phyloP scores from a whole-genome alignment of 2,329 filamentous ascomycete genomes.

The Xylariaceae sp. region DNA sequence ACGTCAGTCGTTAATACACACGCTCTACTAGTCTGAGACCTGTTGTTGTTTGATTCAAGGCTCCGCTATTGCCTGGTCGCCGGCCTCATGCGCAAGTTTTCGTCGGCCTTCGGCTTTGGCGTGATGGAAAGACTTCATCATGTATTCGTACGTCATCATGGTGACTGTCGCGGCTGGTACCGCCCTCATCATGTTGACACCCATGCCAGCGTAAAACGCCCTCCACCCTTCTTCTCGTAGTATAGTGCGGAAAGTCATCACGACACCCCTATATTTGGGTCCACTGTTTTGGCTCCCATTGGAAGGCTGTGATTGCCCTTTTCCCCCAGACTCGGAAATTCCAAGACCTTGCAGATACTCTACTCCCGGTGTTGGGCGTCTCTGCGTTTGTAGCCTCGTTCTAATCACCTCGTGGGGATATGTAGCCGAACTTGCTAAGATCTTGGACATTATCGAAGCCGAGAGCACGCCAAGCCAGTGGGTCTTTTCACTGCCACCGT shows the following conservation, averaged over 20 bases:
- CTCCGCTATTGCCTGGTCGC: too few relatives aligned
- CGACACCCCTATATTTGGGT: conserved; percentile 68
- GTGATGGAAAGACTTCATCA: conserved; percentile 51
- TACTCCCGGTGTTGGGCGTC: conserved; percentile 60
- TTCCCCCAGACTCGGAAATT: conserved; percentile 38
- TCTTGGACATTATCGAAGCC: conserved; percentile 89
- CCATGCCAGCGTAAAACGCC: conserved; percentile 95
- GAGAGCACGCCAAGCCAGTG: conserved; percentile 82
- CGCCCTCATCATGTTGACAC: conserved; percentile 94
- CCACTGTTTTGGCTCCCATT: conserved; percentile 16
- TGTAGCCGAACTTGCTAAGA: conserved; percentile 88
- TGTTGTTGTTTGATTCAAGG: too few relatives aligned
- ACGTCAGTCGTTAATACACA: too few relatives aligned
- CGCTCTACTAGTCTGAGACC: too few relatives aligned
- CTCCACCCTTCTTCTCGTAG: conserved; percentile 89
- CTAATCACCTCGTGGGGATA: conserved; percentile 97
- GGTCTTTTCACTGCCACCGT: conserved; percentile 52
- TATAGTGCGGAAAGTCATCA: conserved; percentile 80
- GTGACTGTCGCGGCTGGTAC: conserved; percentile 95
- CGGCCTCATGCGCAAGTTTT: too few relatives aligned
- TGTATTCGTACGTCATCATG: conserved; percentile 92
- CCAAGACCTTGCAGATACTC: conserved; percentile 50
- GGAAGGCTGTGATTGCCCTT: conserved; percentile 42
- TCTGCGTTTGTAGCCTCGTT: conserved; percentile 89
- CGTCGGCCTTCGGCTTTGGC: conserved; percentile 37